Base-by-base conservation (phyloP, 495 filamentous ascomycete genomes). In the Pseudotulostoma volvatum region DNA sequence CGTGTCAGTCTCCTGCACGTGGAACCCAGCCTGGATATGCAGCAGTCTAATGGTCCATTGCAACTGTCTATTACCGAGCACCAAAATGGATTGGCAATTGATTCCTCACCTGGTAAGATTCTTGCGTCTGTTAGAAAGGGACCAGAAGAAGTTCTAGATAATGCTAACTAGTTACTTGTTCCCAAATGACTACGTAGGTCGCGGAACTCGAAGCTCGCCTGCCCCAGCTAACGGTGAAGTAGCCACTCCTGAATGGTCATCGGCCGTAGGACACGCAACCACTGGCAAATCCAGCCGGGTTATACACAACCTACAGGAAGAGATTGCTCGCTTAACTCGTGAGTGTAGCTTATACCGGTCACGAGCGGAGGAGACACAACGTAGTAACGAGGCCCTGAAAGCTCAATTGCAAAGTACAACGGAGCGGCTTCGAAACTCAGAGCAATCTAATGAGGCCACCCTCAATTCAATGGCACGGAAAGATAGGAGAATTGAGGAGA, bases 201-300 rank as follows among this genome's bases (percentile, higher is more conserved):
- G n/a, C n/a, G n/a, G n/a, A n/a, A n/a, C n/a, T n/a, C n/a, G n/a
- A n/a, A n/a, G n/a, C n/a, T n/a, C n/a, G n/a, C n/a, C n/a, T n/a
- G n/a, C n/a, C n/a, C n/a, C n/a, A n/a, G n/a, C n/a, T n/a, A n/a
- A n/a, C n/a, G n/a, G n/a, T n/a, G n/a, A n/a, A n/a, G n/a, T n/a
- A n/a, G n/a, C 59, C 3, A 50, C 53, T 9, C 42, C 41, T 15
- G 74, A 68, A 56, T 88, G 81, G 82, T 81, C 79, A 44, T 67
- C 74, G 7, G 78, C 81, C 0, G 72, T 88, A 30, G 84, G 84
- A 31, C 76, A 81, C 38, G 84, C 84, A 19, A 76, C 75, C 7
- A 73, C 81, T 0, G 86, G 86, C 40, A 93, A 93, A 60, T 90
- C 81, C 1, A 85, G 86, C n/a, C 74, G 86, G 9, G 86, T 95